A percentile compares a stretch with the other conserved stretches of the same genome.
phyloP scores from a whole-genome alignment of 306 rosid genomes.

The Spatholobus suberectus region DNA sequence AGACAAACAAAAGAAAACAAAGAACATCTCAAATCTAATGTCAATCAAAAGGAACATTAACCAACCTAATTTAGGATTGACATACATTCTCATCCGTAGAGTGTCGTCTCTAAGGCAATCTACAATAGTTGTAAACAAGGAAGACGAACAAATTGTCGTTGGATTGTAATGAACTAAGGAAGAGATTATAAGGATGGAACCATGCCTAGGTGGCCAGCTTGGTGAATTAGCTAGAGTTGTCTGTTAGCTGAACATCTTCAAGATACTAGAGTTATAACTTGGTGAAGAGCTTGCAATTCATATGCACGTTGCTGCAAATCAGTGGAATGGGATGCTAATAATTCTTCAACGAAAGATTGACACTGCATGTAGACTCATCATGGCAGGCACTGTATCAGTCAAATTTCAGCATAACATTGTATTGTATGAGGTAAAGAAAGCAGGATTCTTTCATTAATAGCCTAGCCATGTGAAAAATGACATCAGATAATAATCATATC shows the following conservation, averaged over 20 bases:
- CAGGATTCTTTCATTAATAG: neutral
- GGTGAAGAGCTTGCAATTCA: constrained; percentile 80
- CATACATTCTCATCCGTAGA: constrained; percentile 91
- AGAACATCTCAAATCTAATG: no score
- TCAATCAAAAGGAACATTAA: no score
- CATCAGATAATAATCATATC: neutral
- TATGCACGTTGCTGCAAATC: constrained; percentile 84
- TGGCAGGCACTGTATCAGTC: neutral
- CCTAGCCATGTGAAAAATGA: neutral
- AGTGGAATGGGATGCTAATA: constrained; percentile 82
- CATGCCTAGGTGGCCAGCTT: constrained; percentile 82
- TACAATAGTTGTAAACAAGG: constrained; percentile 61
- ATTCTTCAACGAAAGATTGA: constrained; percentile 80
- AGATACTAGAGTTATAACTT: constrained; percentile 65
- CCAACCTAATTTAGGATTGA: constrained; percentile 15
- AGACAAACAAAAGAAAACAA: no score
- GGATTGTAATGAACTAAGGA: constrained; percentile 78
- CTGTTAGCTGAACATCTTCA: constrained; percentile 68
- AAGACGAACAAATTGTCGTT: constrained; percentile 54
- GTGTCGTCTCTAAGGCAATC: constrained; percentile 58
- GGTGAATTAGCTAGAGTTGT: constrained; percentile 62
- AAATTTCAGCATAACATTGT: constrained; percentile 15
- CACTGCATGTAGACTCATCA: constrained; percentile 55
- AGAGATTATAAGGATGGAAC: constrained; percentile 79
- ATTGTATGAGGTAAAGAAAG: neutral